Conservation (phyloP, 768 basidiomycete genomes). For the Melanogaster broomeanus region DNA sequence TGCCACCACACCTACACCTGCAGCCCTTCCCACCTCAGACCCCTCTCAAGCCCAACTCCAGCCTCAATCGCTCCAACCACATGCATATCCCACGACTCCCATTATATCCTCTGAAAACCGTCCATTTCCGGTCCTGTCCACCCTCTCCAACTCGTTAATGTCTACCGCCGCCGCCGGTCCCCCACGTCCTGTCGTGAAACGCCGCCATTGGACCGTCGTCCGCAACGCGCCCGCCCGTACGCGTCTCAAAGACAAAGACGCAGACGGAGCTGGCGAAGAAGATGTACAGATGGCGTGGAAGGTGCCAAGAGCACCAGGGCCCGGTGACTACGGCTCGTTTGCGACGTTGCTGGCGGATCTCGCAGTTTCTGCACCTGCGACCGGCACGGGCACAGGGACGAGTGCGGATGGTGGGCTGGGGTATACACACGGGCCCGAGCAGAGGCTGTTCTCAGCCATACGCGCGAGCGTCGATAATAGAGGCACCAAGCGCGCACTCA, state of each 20-base stretch:
- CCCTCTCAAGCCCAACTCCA: constrained; percentile 4
- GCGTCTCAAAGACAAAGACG: constrained; percentile 54
- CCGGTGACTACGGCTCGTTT: constrained; percentile 65
- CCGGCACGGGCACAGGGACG: constrained; percentile 15
- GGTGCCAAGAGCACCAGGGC: constrained; percentile 50
- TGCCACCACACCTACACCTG: constrained; percentile 20
- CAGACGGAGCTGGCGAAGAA: constrained; percentile 36
- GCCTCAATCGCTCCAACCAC: neutral
- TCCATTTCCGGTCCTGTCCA: constrained; percentile 15
- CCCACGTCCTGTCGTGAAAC: constrained; percentile 27
- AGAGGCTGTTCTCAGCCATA: constrained; percentile 35
- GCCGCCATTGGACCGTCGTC: constrained; percentile 62
- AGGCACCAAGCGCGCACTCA: constrained; percentile 15
- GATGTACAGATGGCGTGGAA: constrained; percentile 45
- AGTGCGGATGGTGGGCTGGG: constrained; percentile 13
- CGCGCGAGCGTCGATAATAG: constrained; percentile 37
- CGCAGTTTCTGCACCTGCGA: constrained; percentile 31
- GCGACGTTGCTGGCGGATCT: constrained; percentile 50
- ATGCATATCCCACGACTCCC: constrained; percentile 27
- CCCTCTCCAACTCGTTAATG: constrained; percentile 3
- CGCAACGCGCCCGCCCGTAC: constrained; percentile 51
- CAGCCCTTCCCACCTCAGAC: neutral
- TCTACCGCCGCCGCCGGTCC: neutral
- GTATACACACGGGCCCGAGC: constrained; percentile 15
- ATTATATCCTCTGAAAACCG: constrained; percentile 26